Evolutionary conservation across 139 green algal genomes (phyloP).

Genomic region (Coelastrella sp.): DNA sequence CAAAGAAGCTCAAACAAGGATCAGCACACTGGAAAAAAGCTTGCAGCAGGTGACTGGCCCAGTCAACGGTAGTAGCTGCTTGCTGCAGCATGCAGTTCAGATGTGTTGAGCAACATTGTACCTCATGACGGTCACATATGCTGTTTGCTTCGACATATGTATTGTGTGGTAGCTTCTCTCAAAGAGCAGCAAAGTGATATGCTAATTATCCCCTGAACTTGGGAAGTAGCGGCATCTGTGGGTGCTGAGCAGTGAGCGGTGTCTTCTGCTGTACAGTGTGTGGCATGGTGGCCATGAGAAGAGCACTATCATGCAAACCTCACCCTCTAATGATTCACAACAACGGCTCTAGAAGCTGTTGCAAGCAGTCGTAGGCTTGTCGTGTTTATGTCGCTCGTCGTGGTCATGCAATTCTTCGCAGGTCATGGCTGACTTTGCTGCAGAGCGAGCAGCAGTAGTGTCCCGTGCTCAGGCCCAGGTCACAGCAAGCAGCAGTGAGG

Average conservation of each 20-base stretch:
- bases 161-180: no score
- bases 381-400: not conserved
- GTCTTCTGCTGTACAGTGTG: not conserved
- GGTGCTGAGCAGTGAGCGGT: not conserved
- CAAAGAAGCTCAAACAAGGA: conserved; percentile 63
- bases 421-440: conserved; percentile 73
- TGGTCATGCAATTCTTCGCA: not conserved
- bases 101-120: no score
- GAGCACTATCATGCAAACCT: no score
- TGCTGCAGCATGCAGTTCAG: no score
- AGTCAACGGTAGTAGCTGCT: no score
- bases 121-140: no score
- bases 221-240: no score
- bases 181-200: no score
- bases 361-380: not conserved
- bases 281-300: not conserved
- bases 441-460: conserved; percentile 58
- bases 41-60: conserved; percentile 62
- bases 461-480: conserved; percentile 45
- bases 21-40: conserved; percentile 73
- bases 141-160: no score
- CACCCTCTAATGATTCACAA: not conserved
- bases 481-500: conserved; percentile 60
- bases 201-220: no score
- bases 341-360: not conserved